Percentiles rank a stretch among this genome's conserved stretches.
phyloP scores from a whole-genome alignment of 495 filamentous ascomycete genomes.

The Penicillium samsonianum region DNA sequence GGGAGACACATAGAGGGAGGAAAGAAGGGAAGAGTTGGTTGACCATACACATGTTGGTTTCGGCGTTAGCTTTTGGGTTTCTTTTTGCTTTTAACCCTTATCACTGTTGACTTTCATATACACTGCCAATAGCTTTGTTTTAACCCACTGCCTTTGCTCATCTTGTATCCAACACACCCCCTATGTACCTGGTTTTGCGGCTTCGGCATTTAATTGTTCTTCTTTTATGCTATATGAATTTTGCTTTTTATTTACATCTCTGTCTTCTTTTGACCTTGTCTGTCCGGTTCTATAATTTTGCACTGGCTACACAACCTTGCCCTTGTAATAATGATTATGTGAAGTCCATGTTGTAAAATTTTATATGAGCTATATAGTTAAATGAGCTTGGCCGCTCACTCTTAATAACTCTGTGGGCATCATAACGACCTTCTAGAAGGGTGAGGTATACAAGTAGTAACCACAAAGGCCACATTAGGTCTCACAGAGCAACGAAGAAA shows the following conservation, averaged over 20 bases:
- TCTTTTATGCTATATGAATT: background rate
- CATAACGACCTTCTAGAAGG: background rate
- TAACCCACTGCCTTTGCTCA: slow-evolving; percentile 26
- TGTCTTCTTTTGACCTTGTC: background rate
- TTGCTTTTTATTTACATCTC: background rate
- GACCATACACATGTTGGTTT: background rate
- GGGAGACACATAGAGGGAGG: slow-evolving; percentile 14
- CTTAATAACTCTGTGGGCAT: background rate
- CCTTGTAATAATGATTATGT: background rate
- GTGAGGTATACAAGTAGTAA: background rate
- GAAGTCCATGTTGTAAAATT: background rate
- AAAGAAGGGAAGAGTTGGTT: background rate
- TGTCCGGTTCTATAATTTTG: background rate
- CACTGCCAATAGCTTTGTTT: slow-evolving; percentile 1
- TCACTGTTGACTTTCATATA: background rate
- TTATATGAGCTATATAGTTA: background rate
- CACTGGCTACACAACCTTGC: background rate
- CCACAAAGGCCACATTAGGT: background rate
- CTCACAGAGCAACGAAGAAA: background rate
- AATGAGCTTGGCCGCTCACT: background rate
- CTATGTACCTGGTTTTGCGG: slow-evolving; percentile 17
- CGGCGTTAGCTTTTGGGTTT: background rate
- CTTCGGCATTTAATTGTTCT: background rate
- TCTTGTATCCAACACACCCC: slow-evolving; percentile 20
- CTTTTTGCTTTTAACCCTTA: slow-evolving; percentile 1